phyloP scores from a whole-genome alignment of 352 stramenopile species.

The Globisporangium cederbergense region DNA sequence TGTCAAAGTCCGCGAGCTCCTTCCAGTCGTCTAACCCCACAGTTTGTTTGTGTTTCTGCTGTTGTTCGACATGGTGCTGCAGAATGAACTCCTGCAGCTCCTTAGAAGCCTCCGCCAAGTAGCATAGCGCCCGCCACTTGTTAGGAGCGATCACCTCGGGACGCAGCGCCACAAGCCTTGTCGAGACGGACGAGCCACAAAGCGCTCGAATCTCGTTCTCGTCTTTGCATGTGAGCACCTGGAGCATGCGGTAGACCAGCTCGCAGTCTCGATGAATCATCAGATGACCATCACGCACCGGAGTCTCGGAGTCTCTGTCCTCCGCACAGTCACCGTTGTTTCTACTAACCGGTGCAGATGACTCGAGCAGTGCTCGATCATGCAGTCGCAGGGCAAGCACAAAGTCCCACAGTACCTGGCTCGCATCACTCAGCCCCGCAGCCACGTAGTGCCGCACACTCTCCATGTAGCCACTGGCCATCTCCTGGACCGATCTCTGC shows the following conservation, averaged over 20 bases:
- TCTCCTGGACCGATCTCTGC: slow-evolving; percentile 20
- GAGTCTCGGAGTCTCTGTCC: not conserved
- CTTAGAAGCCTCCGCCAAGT: slow-evolving; percentile 24
- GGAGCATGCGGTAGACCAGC: slow-evolving; percentile 13
- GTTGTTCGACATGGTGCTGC: slow-evolving; percentile 1
- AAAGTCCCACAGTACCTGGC: slow-evolving; percentile 34
- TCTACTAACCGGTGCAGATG: not conserved
- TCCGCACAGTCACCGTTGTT: not conserved
- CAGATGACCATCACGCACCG: not conserved
- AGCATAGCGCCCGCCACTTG: slow-evolving; percentile 30
- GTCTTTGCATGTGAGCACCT: slow-evolving; percentile 10
- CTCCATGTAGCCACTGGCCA: slow-evolving; percentile 16
- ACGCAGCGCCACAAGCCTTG: slow-evolving; percentile 24
- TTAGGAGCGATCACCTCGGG: slow-evolving; percentile 15
- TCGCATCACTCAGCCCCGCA: slow-evolving; percentile 30
- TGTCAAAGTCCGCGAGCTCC: slow-evolving; percentile 13
- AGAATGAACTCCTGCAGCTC: slow-evolving; percentile 29
- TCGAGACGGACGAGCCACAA: slow-evolving; percentile 2
- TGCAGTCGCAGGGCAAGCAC: slow-evolving; percentile 36
- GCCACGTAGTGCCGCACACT: slow-evolving; percentile 16
- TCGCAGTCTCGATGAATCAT: slow-evolving; percentile 3
- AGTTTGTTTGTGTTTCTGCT: slow-evolving; percentile 8
- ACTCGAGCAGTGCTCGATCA: slow-evolving; percentile 6
- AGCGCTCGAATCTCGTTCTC: slow-evolving; percentile 1
- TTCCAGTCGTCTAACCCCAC: slow-evolving; percentile 19